These are phyloP conservation scores for Chimonanthus salicifolius DNA, from an alignment of 164 flowering plant genomes.

Conservation along the genomic window DNA sequence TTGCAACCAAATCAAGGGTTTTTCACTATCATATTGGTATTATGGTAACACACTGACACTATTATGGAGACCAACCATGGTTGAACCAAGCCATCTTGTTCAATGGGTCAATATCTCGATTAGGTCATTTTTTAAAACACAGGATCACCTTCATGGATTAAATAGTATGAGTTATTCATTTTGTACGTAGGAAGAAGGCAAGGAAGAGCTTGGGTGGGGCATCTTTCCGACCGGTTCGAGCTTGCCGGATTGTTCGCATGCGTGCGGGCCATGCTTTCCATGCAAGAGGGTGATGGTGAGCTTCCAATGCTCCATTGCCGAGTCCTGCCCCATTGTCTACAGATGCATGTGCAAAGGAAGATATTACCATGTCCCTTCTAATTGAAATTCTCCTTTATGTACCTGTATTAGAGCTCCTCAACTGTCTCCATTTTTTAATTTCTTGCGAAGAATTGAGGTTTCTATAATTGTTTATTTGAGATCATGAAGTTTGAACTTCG, in stretches of 20 bases:
- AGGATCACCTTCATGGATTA: too few relatives aligned
- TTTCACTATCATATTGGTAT: too few relatives aligned
- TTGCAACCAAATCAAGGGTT: too few relatives aligned
- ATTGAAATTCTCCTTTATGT: constrained; percentile 22
- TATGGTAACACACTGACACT: too few relatives aligned
- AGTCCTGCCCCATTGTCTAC: constrained; percentile 77
- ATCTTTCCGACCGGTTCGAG: constrained; percentile 63
- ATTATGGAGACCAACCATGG: too few relatives aligned
- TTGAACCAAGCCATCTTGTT: too few relatives aligned
- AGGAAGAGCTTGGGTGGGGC: constrained; percentile 33
- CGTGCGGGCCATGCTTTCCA: constrained; percentile 75
- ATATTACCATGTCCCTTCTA: constrained; percentile 40
- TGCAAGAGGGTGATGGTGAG: constrained; percentile 84
- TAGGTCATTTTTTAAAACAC: too few relatives aligned
- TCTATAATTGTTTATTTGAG: background rate
- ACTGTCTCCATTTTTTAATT: background rate
- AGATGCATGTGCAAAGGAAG: constrained; percentile 59
- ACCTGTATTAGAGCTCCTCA: background rate
- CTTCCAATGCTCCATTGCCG: constrained; percentile 59
- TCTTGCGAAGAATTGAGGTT: background rate
- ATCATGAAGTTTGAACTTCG: too few relatives aligned
- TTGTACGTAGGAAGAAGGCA: constrained; percentile 19
- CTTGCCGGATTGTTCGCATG: constrained; percentile 76
- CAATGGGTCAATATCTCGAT: too few relatives aligned
- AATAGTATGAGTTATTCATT: background rate